Evolutionary conservation across 1,139 yeast genomes (phyloP), one percentile per base, ranked within the genome.

Genomic region (Hansenula sp.): DNA sequence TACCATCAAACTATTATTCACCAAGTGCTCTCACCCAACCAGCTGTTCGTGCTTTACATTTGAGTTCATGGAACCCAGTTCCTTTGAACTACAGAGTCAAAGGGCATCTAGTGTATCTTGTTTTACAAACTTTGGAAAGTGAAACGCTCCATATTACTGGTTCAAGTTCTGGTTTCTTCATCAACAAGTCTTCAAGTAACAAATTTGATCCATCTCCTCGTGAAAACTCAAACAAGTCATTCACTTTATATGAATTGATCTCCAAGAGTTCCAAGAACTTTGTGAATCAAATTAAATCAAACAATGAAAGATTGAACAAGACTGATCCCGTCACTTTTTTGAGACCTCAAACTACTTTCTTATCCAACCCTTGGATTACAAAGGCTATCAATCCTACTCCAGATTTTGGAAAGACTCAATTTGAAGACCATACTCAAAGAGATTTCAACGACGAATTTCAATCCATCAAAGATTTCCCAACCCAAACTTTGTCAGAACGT

Each of bases 391-490:
- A 51, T 25, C 58, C 60, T 38, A 48, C 56, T 17, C 77, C 92
- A 4, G 95, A 86, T 54, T 53, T 73, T 34, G 79, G 85, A 16
- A 72, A 82, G 54, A 65, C 78, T 36, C 94, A 83, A 64, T 66
- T 74, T 37, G 73, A 74, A n/a, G 73, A 77, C 19, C 80, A 71
- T 40, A 57, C 68, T 27, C 73, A 69, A 44, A 78, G 82, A 52
- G 96, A 89, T 53, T 90, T 95, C 89, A 89, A 89, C 59, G 96
- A 85, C 50, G 97, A 92, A 52, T 79, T 82, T 54, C 97, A 92
- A 66, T 71, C 87, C 7, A 72, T 88, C 38, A 76, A 80, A 47
- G 97, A 88, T 52, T 69, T 88, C 47, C 79, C 87, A 22, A 69
- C 68, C 35, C 56, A 67, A 4, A 62, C 74, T 24, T 62, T 87